Percentiles rank a stretch among this genome's conserved stretches.
These are phyloP conservation scores for Sphaerulina populicola DNA, from an alignment of 2,329 filamentous ascomycete species.

Conservation along the genomic window DNA sequence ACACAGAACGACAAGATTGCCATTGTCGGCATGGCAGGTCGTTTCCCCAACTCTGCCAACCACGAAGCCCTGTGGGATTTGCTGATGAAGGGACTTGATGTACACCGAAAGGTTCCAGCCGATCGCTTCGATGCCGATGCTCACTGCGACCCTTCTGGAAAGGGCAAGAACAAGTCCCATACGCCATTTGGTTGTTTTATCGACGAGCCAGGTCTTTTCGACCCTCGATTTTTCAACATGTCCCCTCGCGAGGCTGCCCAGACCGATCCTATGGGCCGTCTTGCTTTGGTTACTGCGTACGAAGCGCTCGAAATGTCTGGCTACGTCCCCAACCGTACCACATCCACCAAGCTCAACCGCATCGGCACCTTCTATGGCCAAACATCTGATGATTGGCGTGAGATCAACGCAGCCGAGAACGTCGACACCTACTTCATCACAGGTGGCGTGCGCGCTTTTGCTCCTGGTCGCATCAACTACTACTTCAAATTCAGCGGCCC, in stretches of 20 bases:
- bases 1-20: constrained; percentile 63
- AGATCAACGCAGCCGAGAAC: constrained; percentile 64
- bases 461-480: constrained; percentile 61
- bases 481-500: constrained; percentile 69
- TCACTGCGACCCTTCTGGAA: constrained; percentile 63
- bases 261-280: constrained; percentile 71
- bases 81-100: constrained; percentile 64
- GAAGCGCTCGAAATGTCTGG: constrained; percentile 76
- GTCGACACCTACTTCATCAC: constrained; percentile 63
- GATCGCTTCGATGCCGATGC: constrained; percentile 67
- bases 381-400: constrained; percentile 68
- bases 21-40: constrained; percentile 73
- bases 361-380: constrained; percentile 69
- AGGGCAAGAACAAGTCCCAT: constrained; percentile 66
- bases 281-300: constrained; percentile 68
- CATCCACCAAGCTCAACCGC: constrained; percentile 55
- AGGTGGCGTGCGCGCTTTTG: constrained; percentile 54
- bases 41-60: constrained; percentile 65
- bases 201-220: constrained; percentile 67
- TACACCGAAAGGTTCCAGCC: constrained; percentile 57
- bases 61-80: constrained; percentile 68
- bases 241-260: constrained; percentile 71
- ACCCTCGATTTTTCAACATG: constrained; percentile 83
- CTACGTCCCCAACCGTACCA: constrained; percentile 63
- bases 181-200: constrained; percentile 70